Conservation (phyloP, 2,329 filamentous ascomycete species). For the Curvularia sp. region DNA sequence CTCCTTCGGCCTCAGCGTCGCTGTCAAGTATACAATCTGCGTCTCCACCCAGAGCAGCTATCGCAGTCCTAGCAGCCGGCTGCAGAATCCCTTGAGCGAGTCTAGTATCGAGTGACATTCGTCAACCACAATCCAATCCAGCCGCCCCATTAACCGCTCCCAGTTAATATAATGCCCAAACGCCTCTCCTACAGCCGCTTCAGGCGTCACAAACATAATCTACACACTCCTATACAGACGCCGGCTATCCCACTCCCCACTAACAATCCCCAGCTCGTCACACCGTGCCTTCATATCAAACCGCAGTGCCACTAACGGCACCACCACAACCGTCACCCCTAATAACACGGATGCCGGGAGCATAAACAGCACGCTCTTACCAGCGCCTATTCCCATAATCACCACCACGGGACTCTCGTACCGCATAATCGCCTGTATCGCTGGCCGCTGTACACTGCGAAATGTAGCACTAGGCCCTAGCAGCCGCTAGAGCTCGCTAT, state of each 20-base stretch:
- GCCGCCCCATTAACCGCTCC: constrained; percentile 17
- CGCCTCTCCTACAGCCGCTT: constrained; percentile 28
- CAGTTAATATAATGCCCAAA: constrained; percentile 32
- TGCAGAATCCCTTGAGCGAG: constrained; percentile 18
- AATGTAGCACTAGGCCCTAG: constrained; percentile 27
- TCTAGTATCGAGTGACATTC: constrained; percentile 33
- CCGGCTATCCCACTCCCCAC: constrained; percentile 26
- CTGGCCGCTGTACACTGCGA: constrained; percentile 27
- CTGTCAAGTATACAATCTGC: constrained; percentile 34
- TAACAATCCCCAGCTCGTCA: constrained; percentile 20
- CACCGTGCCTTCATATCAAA: constrained; percentile 28
- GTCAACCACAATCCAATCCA: constrained; percentile 32
- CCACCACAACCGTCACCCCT: constrained; percentile 22
- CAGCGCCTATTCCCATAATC: constrained; percentile 32
- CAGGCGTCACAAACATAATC: constrained; percentile 34
- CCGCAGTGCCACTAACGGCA: constrained; percentile 31
- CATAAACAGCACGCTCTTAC: constrained; percentile 41
- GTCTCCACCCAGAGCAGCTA: constrained; percentile 22
- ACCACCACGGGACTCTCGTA: constrained; percentile 25
- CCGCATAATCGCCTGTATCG: constrained; percentile 27
- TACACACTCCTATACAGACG: constrained; percentile 19
- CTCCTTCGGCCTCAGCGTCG: constrained; percentile 27
- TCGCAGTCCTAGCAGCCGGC: constrained; percentile 22
- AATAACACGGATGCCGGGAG: constrained; percentile 21
- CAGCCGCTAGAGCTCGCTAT: constrained; percentile 17